Conservation (phyloP, 768 basidiomycete genomes). For the Xerocomellus dryophilus region DNA sequence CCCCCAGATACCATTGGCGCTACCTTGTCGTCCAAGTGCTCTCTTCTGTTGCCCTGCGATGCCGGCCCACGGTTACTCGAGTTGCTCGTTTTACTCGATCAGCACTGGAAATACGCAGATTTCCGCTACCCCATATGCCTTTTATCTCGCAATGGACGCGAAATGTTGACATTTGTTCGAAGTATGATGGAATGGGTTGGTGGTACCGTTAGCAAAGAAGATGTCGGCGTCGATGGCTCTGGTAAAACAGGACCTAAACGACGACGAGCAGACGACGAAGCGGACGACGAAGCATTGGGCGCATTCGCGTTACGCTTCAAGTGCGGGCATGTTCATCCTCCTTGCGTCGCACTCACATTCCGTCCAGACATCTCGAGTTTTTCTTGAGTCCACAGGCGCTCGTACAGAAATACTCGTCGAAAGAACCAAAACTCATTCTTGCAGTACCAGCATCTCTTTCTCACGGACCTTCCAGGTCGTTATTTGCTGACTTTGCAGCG, state of each 20-base stretch:
- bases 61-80: slow-evolving; percentile 94
- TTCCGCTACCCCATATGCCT: slow-evolving; percentile 88
- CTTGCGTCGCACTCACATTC: slow-evolving; percentile 1
- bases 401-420: slow-evolving; percentile 76
- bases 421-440: slow-evolving; percentile 89
- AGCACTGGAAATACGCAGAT: slow-evolving; percentile 92
- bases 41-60: slow-evolving; percentile 88
- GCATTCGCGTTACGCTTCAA: slow-evolving; percentile 86
- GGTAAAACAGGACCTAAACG: slow-evolving; percentile 50
- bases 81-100: slow-evolving; percentile 91
- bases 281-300: slow-evolving; percentile 79
- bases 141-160: slow-evolving; percentile 84
- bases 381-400: slow-evolving; percentile 82
- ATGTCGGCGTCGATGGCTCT: slow-evolving; percentile 76
- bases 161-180: slow-evolving; percentile 90
- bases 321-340: slow-evolving; percentile 42
- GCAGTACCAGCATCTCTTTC: slow-evolving; percentile 92
- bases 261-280: slow-evolving; percentile 64
- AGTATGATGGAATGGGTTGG: slow-evolving; percentile 99
- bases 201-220: slow-evolving; percentile 89
- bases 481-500: slow-evolving; percentile 85
- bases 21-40: slow-evolving; percentile 76
- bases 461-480: slow-evolving; percentile 81
- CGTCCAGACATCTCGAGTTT: slow-evolving; percentile 80
- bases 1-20: slow-evolving; percentile 79